Conservation (phyloP, 2,329 filamentous ascomycete species). For the Verticillium dahliae region DNA sequence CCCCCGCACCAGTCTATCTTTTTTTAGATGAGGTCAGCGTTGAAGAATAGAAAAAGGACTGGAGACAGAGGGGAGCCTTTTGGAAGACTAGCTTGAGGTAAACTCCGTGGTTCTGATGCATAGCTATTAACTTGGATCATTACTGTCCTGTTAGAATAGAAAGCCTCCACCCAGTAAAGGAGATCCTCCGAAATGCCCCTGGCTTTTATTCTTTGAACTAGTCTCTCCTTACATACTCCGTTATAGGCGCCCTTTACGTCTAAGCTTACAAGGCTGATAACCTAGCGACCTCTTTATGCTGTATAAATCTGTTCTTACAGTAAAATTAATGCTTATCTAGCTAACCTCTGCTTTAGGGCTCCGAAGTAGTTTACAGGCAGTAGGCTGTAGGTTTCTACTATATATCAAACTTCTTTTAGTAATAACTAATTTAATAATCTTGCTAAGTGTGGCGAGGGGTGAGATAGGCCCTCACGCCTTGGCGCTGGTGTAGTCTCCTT, state of each 20-base stretch:
- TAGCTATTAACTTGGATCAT: constrained; percentile 16
- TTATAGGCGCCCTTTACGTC: constrained; percentile 35
- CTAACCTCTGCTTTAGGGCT: constrained; percentile 1
- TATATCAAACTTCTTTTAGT: not conserved
- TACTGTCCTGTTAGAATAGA: constrained; percentile 17
- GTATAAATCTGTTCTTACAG: constrained; percentile 2
- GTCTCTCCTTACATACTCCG: constrained; percentile 26
- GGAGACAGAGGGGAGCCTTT: constrained; percentile 27
- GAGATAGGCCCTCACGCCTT: constrained; percentile 20
- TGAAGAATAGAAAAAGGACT: constrained; percentile 26
- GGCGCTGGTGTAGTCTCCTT: constrained; percentile 17
- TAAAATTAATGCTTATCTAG: constrained; percentile 1
- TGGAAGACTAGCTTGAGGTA: constrained; percentile 18
- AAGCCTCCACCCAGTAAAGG: constrained; percentile 14
- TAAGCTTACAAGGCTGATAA: constrained; percentile 27
- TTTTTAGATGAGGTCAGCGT: constrained; percentile 17
- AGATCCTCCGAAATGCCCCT: constrained; percentile 14
- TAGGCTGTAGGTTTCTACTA: not conserved
- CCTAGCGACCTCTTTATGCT: constrained; percentile 8
- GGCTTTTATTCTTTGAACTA: constrained; percentile 13
- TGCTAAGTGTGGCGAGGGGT: constrained; percentile 18
- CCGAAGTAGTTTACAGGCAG: constrained; percentile 4
- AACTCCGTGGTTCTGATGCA: constrained; percentile 5
- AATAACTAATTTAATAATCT: constrained; percentile 7
- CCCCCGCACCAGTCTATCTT: constrained; percentile 18